These are phyloP conservation scores for Rubia balearica DNA, from an alignment of 305 asterid genomes.

Conservation along the genomic window DNA sequence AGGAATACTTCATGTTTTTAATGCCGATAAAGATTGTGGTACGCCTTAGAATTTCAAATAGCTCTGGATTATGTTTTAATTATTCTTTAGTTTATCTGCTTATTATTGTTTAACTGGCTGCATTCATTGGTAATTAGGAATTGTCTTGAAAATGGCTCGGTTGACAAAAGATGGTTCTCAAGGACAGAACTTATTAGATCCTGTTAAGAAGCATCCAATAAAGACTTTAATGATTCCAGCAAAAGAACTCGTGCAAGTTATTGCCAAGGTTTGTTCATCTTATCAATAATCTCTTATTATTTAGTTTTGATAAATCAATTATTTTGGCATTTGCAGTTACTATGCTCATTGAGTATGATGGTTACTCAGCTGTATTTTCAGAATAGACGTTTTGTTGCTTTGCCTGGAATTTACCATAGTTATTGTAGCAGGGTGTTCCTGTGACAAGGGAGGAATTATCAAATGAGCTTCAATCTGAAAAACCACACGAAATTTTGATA, in stretches of 20 bases:
- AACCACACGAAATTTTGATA: conserved; percentile 70
- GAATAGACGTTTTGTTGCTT: not conserved
- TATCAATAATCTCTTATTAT: not conserved
- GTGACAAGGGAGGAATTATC: conserved; percentile 53
- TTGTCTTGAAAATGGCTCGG: conserved; percentile 83
- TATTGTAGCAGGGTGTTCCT: conserved; percentile 67
- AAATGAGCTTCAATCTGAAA: conserved; percentile 53
- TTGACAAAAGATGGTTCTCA: conserved; percentile 59
- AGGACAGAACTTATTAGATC: conserved; percentile 43
- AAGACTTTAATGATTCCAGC: conserved; percentile 66
- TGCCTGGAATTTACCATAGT: conserved; percentile 2
- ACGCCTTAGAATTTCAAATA: conserved; percentile 18
- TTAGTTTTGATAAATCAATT: not conserved
- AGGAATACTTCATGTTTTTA: conserved; percentile 78
- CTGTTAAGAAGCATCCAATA: conserved; percentile 45
- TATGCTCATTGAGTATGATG: not conserved
- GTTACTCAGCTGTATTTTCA: not conserved
- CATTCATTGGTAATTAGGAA: conserved; percentile 40
- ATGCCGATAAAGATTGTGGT: conserved; percentile 82
- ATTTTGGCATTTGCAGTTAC: not conserved
- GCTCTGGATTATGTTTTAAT: conserved; percentile 13
- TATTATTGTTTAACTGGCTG: not conserved
- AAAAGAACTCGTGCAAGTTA: conserved; percentile 81
- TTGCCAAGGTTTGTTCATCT: conserved; percentile 57
- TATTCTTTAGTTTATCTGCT: conserved; percentile 5